A percentile compares a stretch with the other conserved stretches of the same genome.
Evolutionary conservation across 768 basidiomycete species (phyloP).

Genomic region (Boletus sp.): DNA sequence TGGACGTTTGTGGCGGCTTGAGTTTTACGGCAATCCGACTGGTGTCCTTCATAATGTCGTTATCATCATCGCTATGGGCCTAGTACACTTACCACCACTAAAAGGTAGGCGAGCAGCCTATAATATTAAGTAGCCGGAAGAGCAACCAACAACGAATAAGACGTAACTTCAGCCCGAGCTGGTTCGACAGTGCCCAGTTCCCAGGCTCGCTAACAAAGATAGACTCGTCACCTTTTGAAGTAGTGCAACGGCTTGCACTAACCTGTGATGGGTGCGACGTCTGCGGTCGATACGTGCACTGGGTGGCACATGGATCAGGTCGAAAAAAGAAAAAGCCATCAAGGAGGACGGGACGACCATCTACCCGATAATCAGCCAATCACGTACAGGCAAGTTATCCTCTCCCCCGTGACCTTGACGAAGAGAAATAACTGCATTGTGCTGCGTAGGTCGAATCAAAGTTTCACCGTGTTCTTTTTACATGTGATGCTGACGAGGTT

Average conservation of each 20-base stretch:
- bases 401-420: background rate
- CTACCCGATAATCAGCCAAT: background rate
- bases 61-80: background rate
- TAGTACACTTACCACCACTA: background rate
- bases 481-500: background rate
- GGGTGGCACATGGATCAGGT: background rate
- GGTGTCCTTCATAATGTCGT: background rate
- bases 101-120: background rate
- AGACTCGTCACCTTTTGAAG: background rate
- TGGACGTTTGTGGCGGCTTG: background rate
- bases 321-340: background rate
- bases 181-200: background rate
- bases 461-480: background rate
- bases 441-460: background rate
- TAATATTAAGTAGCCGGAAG: background rate
- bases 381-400: background rate
- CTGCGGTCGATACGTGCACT: conserved; percentile 4
- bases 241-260: background rate
- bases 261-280: background rate
- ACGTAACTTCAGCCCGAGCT: background rate
- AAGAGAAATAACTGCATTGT: background rate
- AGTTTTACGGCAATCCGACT: background rate
- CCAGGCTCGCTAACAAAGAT: background rate
- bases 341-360: background rate
- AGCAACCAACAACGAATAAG: background rate